A percentile compares a stretch with the other conserved stretches of the same genome.
These are phyloP conservation scores for Tetraselmis chui DNA, from an alignment of 139 green algal genomes.

Conservation along the genomic window DNA sequence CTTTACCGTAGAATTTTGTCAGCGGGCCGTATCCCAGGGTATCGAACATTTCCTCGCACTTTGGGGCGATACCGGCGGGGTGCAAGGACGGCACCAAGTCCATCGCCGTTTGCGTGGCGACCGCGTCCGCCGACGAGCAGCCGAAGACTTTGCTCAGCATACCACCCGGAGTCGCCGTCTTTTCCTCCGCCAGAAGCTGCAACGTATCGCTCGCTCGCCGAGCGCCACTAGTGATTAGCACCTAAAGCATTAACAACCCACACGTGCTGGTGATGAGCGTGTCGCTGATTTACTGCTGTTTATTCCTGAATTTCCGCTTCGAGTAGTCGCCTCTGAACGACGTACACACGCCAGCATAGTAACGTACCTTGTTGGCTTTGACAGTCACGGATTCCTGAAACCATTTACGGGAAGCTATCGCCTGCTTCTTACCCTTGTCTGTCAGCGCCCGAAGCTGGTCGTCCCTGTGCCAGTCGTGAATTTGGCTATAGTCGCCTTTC, in stretches of 20 bases:
- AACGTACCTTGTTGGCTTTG: background rate
- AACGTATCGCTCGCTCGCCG: background rate
- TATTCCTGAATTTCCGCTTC: no score
- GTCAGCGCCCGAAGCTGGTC: background rate
- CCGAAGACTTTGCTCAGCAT: background rate
- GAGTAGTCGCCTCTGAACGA: no score
- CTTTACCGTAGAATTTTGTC: background rate
- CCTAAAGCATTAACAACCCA: no score
- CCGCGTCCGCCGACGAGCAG: background rate
- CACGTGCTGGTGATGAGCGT: no score
- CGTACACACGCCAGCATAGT: no score
- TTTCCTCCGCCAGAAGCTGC: background rate
- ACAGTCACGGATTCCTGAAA: background rate
- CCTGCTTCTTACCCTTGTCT: background rate
- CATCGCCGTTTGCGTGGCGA: background rate
- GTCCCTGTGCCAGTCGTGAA: background rate
- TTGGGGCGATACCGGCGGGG: background rate
- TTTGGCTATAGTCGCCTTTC: background rate
- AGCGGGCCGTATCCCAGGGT: background rate
- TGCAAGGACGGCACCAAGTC: background rate
- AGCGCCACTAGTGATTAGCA: background rate
- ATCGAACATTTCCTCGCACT: background rate
- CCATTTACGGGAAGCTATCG: background rate
- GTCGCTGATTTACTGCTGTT: no score
- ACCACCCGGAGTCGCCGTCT: background rate